Evolutionary conservation across 768 basidiomycete genomes (phyloP).

Genomic region (Sarcodon aspratus): DNA sequence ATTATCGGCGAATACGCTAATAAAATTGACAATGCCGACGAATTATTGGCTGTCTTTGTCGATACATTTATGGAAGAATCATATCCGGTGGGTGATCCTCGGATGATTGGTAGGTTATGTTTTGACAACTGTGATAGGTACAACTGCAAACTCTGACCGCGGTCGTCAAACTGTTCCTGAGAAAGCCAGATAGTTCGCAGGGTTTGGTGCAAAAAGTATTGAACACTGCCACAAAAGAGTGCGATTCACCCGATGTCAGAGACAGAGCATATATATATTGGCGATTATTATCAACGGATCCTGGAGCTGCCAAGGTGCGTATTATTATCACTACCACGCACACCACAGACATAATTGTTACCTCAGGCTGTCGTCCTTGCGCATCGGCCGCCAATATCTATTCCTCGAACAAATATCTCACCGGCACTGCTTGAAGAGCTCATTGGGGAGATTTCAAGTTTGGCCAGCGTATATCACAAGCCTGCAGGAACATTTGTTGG

Average conservation of each 20-base stretch:
- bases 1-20: constrained; percentile 98
- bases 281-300: constrained; percentile 90
- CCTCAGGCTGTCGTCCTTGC: constrained; percentile 76
- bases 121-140: constrained; percentile 12
- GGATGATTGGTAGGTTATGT: neutral
- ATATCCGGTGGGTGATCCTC: constrained; percentile 53
- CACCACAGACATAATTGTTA: neutral
- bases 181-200: constrained; percentile 89
- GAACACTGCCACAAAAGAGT: constrained; percentile 92
- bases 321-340: neutral
- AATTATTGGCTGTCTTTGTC: constrained; percentile 82
- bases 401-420: constrained; percentile 85
- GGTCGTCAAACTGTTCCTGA: constrained; percentile 93
- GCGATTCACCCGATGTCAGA: constrained; percentile 92
- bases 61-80: constrained; percentile 91
- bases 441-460: constrained; percentile 74
- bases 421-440: constrained; percentile 85
- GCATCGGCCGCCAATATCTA: constrained; percentile 84
- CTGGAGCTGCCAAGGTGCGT: constrained; percentile 84
- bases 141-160: constrained; percentile 84
- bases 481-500: constrained; percentile 95
- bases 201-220: constrained; percentile 86
- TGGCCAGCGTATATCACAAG: constrained; percentile 97
- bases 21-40: constrained; percentile 95
- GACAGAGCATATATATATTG: constrained; percentile 98